phyloP scores from a whole-genome alignment of 148 eudicot species.

The Rheum nobile region DNA sequence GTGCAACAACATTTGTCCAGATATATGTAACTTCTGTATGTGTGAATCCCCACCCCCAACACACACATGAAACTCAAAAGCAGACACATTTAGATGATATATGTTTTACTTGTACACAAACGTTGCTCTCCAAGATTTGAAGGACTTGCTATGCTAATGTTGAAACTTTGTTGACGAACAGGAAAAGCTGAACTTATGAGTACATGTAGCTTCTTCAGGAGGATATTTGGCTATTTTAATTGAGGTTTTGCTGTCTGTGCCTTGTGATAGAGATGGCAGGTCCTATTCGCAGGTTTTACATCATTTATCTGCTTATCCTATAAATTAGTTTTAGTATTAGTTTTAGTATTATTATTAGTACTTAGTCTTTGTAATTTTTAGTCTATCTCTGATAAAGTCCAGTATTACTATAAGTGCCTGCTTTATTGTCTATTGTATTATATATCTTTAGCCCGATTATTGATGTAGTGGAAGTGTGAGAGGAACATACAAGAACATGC shows the following conservation, averaged over 20 bases:
- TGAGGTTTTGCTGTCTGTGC: not conserved
- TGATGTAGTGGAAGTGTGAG: slow-evolving; percentile 9
- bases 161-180: not conserved
- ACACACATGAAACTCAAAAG: not conserved
- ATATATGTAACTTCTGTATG: not conserved
- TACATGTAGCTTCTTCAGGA: not conserved
- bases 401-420: not conserved
- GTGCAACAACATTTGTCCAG: not conserved
- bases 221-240: not conserved
- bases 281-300: slow-evolving; percentile 11
- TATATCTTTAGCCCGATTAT: not conserved
- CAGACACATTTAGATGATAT: not conserved
- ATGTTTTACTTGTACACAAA: not conserved
- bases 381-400: not conserved
- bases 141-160: not conserved
- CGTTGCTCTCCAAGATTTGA: not conserved
- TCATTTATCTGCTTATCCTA: not conserved
- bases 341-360: not conserved
- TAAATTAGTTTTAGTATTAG: not conserved
- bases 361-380: not conserved
- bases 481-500: slow-evolving; percentile 31
- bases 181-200: not conserved
- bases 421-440: not conserved
- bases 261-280: slow-evolving; percentile 8
- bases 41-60: not conserved